A percentile compares a stretch with the other conserved stretches of the same genome.
phyloP scores from a whole-genome alignment of 2,329 filamentous ascomycete genomes.

The Alternaria gansuensis region DNA sequence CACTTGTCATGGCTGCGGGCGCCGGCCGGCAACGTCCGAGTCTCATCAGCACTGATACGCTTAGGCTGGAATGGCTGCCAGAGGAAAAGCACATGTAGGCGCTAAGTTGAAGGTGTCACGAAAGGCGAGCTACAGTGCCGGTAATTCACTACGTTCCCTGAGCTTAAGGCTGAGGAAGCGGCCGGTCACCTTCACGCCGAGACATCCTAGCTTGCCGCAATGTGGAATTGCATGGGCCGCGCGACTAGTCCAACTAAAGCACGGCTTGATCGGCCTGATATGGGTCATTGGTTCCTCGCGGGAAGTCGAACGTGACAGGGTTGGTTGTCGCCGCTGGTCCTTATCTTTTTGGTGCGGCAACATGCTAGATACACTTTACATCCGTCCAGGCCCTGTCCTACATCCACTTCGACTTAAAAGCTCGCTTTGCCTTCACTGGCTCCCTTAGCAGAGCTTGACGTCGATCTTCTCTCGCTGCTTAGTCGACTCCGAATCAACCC shows the following conservation, averaged over 20 bases:
- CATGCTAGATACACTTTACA: slow-evolving; percentile 33
- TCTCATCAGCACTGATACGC: slow-evolving; percentile 1
- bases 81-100: slow-evolving; percentile 16
- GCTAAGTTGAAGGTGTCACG: slow-evolving; percentile 7
- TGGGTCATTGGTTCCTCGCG: slow-evolving; percentile 19
- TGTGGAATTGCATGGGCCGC: slow-evolving; percentile 20
- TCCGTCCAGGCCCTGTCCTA: slow-evolving; percentile 21
- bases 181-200: slow-evolving; percentile 14
- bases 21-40: slow-evolving; percentile 17
- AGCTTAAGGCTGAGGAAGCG: slow-evolving; percentile 13
- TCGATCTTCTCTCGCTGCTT: slow-evolving; percentile 17
- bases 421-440: slow-evolving; percentile 19
- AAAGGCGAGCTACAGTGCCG: slow-evolving; percentile 15
- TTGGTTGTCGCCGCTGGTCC: slow-evolving; percentile 35
- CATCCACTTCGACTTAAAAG: slow-evolving; percentile 23
- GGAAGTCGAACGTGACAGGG: slow-evolving; percentile 17
- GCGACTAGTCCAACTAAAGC: slow-evolving; percentile 15
- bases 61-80: slow-evolving; percentile 12
- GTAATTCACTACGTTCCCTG: slow-evolving; percentile 9
- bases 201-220: slow-evolving; percentile 16
- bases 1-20: slow-evolving; percentile 4
- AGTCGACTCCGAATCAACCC: slow-evolving; percentile 13
- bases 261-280: slow-evolving; percentile 18
- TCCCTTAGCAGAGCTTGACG: slow-evolving; percentile 16
- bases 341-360: slow-evolving; percentile 48